Evolutionary conservation across 2,329 filamentous ascomycete species (phyloP), one percentile per base, ranked within the genome.

Genomic region (Cercospora nicotianae): DNA sequence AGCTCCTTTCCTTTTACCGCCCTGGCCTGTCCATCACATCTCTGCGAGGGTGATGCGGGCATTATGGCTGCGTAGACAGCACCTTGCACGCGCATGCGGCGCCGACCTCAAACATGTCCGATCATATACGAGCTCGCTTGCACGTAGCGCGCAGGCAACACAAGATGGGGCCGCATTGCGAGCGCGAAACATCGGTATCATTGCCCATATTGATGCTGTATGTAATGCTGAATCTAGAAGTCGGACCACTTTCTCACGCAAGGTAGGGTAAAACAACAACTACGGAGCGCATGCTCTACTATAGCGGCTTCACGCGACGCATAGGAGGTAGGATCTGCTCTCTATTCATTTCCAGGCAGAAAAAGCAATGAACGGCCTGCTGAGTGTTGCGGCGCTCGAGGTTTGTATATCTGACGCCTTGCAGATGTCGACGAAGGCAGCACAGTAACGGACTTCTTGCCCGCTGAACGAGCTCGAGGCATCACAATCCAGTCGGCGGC

Each of bases 401-500:
- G 5, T 33, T 16, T 36, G 48, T 20, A 48, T 61, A 55, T 55
- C 70, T 70, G 48, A 71, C 62, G 48, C 23, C 20, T 10, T 28
- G 18, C 59, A 87, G 94, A 97, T 79, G 95, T 99, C 71, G 94
- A 98, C 75, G 91, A 96, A 80, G 95, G 95, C 42, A 97, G 96
- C 71, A 98, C 95, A 3, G 93, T 97, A 7, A 99, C 95, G 2
- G 95, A 99, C 80, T 99, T 98, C 74, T 86, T 99, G 6, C 94
- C 95, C 6, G 90, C 96, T 71, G 95, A 99, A 79, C 87, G 94
- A 75, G 90, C 93, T 72, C 87, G 95, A 72, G 95, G 95, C 31
- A 98, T 99, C 77, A 99, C 95, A 3, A 98, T 99, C 69, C 95
- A 98, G 78, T 98, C 94, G 2, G 95, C 95, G 10, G 94, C 95